These are phyloP conservation scores for Tulasnella sp. DNA, from an alignment of 768 basidiomycete genomes.

Conservation along the genomic window DNA sequence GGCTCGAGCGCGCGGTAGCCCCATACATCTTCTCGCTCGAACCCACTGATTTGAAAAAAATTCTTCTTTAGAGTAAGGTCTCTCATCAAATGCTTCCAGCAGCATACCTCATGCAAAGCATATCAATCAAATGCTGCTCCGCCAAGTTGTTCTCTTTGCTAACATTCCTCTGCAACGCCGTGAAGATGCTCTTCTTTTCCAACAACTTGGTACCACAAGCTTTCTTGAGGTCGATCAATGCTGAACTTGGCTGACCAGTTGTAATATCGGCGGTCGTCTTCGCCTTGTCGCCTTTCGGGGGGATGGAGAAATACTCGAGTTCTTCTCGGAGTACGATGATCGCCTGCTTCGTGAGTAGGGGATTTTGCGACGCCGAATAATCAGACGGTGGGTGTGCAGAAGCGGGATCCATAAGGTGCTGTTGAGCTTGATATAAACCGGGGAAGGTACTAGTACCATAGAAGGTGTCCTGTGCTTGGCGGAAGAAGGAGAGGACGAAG, in stretches of 20 bases:
- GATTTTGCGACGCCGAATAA: slow-evolving; percentile 69
- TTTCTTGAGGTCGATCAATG: slow-evolving; percentile 70
- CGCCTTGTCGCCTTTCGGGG: slow-evolving; percentile 53
- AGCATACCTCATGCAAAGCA: slow-evolving; percentile 96
- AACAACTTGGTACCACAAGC: slow-evolving; percentile 81
- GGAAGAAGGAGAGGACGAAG: slow-evolving; percentile 89
- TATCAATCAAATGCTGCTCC: slow-evolving; percentile 98
- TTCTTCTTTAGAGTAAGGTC: not conserved
- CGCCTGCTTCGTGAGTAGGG: slow-evolving; percentile 88
- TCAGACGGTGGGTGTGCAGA: slow-evolving; percentile 32
- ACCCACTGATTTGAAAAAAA: slow-evolving; percentile 51
- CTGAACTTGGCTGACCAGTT: slow-evolving; percentile 68
- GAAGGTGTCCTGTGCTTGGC: slow-evolving; percentile 75
- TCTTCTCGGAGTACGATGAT: slow-evolving; percentile 98
- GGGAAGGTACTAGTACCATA: slow-evolving; percentile 71
- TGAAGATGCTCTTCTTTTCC: slow-evolving; percentile 87
- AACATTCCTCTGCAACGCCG: slow-evolving; percentile 94
- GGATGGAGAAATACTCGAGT: slow-evolving; percentile 96
- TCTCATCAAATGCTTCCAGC: not conserved
- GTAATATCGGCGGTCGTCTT: slow-evolving; percentile 46
- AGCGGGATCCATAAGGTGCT: slow-evolving; percentile 56
- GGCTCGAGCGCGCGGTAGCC: slow-evolving; percentile 95
- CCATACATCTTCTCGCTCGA: slow-evolving; percentile 96
- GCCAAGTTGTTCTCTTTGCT: slow-evolving; percentile 99
- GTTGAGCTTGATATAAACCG: slow-evolving; percentile 69